These are phyloP conservation scores for Dacryopinax primogenitus DNA, from an alignment of 768 basidiomycete species.

Conservation along the genomic window DNA sequence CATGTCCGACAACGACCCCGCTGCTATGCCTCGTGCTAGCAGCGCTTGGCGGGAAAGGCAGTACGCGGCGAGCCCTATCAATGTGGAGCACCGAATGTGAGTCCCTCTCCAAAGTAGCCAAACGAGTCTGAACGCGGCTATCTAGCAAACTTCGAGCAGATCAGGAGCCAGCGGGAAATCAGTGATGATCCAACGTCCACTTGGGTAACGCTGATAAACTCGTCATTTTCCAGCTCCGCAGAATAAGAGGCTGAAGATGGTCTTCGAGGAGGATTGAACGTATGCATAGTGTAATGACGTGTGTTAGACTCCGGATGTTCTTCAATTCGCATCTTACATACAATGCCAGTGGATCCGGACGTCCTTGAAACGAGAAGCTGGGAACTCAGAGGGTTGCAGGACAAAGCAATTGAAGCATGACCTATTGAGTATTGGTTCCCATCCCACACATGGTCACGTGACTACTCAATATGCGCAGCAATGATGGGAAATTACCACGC, in stretches of 20 bases:
- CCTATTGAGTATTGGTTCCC: too few relatives aligned
- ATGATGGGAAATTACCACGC: too few relatives aligned
- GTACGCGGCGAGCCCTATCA: not conserved
- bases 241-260: conserved; percentile 54
- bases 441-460: too few relatives aligned
- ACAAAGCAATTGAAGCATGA: too few relatives aligned
- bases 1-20: not conserved
- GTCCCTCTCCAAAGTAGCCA: conserved; percentile 60
- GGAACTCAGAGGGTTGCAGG: too few relatives aligned
- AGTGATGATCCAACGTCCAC: conserved; percentile 41
- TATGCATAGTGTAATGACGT: not conserved
- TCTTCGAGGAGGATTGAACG: conserved; percentile 16
- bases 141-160: conserved; percentile 58
- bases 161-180: conserved; percentile 76
- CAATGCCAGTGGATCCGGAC: too few relatives aligned
- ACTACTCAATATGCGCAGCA: too few relatives aligned
- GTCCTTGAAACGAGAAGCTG: too few relatives aligned
- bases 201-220: conserved; percentile 46
- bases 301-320: too few relatives aligned
- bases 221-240: conserved; percentile 73
- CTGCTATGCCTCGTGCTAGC: conserved; percentile 7
- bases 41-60: conserved; percentile 16
- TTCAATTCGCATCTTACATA: too few relatives aligned
- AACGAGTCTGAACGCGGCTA: conserved; percentile 32
- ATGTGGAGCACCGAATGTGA: conserved; percentile 19